Percentiles rank a stretch among this genome's conserved stretches.
These are phyloP conservation scores for Fraxinus americana DNA, from an alignment of 257 asterid species.

Conservation along the genomic window DNA sequence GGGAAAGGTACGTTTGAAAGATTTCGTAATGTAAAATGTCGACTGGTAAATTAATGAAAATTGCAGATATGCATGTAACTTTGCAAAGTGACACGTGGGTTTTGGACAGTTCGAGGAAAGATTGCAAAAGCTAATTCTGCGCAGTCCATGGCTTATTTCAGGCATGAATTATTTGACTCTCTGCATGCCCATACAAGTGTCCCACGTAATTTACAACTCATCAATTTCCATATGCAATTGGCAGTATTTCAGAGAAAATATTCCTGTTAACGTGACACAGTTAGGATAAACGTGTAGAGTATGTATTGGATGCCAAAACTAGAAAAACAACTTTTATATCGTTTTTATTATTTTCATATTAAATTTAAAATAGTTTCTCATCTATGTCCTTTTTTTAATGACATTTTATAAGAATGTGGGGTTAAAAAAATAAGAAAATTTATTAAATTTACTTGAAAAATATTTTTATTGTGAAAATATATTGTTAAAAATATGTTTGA, in stretches of 20 bases:
- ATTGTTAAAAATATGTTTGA: no score
- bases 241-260: no score
- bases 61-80: neutral
- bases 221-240: neutral
- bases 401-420: no score
- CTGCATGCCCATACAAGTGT: conserved; percentile 13
- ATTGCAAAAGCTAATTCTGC: conserved; percentile 6
- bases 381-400: no score
- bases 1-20: neutral
- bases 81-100: neutral
- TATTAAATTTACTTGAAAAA: no score
- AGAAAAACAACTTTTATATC: no score
- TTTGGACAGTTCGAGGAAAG: conserved; percentile 4
- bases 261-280: neutral
- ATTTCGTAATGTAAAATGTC: neutral
- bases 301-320: no score
- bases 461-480: no score
- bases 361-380: neutral
- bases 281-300: no score
- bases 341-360: neutral
- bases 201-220: neutral
- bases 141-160: conserved; percentile 1
- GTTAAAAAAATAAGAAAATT: no score
- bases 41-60: neutral
- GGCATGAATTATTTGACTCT: conserved; percentile 29